These are phyloP conservation scores for Niveomyces coronatus DNA, from an alignment of 2,329 filamentous ascomycete genomes.

Conservation along the genomic window DNA sequence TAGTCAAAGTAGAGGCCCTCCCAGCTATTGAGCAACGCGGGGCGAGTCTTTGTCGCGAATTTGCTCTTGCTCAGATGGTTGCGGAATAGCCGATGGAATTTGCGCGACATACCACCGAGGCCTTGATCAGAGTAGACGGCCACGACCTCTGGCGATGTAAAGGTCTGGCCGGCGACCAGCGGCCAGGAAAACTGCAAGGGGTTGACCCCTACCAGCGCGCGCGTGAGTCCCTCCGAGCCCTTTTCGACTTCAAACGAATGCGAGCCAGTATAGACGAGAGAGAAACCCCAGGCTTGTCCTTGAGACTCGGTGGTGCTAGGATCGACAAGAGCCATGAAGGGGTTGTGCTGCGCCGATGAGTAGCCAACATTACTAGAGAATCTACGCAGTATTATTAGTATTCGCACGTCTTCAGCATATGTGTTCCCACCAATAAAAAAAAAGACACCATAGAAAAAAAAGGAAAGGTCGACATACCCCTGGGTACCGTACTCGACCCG, in stretches of 20 bases:
- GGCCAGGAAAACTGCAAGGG: slow-evolving; percentile 49
- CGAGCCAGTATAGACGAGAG: slow-evolving; percentile 53
- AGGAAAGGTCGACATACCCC: slow-evolving; percentile 27
- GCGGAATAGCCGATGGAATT: slow-evolving; percentile 50
- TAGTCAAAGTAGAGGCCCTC: slow-evolving; percentile 51
- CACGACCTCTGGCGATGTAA: slow-evolving; percentile 53
- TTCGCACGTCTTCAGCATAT: too few relatives aligned
- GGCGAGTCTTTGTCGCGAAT: slow-evolving; percentile 39
- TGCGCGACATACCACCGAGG: slow-evolving; percentile 51
- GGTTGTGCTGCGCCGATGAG: slow-evolving; percentile 54
- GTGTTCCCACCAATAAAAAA: too few relatives aligned
- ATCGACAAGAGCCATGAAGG: slow-evolving; percentile 48
- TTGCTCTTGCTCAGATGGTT: slow-evolving; percentile 50
- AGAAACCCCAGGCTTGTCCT: slow-evolving; percentile 55
- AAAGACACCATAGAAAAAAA: too few relatives aligned
- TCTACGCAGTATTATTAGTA: slow-evolving; percentile 21
- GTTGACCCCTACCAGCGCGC: slow-evolving; percentile 51
- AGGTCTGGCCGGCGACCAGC: slow-evolving; percentile 42
- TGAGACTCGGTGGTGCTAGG: slow-evolving; percentile 48
- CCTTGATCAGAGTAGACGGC: slow-evolving; percentile 49
- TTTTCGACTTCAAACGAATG: slow-evolving; percentile 53
- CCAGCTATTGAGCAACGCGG: slow-evolving; percentile 54
- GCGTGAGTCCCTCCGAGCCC: slow-evolving; percentile 49
- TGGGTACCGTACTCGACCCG: slow-evolving; percentile 47
- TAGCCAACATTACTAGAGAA: slow-evolving; percentile 53